Conservation (phyloP, 257 asterid species). For the Solanum okadae region DNA sequence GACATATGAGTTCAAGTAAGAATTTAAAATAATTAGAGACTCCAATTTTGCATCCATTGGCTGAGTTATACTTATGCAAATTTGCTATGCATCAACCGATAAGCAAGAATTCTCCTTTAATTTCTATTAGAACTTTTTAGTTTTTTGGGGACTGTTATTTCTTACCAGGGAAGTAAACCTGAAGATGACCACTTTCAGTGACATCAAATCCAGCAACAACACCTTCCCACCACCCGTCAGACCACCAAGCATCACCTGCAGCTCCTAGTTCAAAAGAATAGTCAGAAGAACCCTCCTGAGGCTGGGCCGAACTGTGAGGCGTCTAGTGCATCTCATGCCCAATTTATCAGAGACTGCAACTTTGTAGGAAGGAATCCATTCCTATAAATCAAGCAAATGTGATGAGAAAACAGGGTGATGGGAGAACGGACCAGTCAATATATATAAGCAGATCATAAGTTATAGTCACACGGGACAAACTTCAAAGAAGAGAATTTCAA, state of each 20-base stretch:
- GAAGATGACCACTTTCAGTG: neutral
- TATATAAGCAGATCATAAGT: neutral
- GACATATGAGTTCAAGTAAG: neutral
- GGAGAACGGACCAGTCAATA: neutral
- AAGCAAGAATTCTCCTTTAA: neutral
- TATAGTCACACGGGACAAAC: neutral
- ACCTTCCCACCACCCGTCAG: neutral
- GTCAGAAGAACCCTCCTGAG: neutral
- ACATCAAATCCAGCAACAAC: neutral
- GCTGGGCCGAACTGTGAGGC: neutral
- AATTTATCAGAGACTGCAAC: constrained; percentile 18
- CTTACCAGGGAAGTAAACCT: neutral
- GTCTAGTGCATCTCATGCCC: neutral
- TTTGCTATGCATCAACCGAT: neutral
- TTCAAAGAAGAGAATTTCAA: neutral
- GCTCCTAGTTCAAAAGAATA: neutral
- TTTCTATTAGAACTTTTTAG: neutral
- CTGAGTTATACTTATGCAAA: neutral
- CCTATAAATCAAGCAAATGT: constrained; percentile 18
- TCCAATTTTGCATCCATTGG: neutral
- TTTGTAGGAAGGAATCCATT: constrained; percentile 33
- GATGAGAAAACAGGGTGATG: neutral
- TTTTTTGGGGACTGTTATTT: neutral
- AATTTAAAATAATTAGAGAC: neutral
- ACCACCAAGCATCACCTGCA: neutral